A percentile compares a stretch with the other conserved stretches of the same genome.
Evolutionary conservation across 495 filamentous ascomycete genomes (phyloP).

Genomic region (Lichenothelia convexa): DNA sequence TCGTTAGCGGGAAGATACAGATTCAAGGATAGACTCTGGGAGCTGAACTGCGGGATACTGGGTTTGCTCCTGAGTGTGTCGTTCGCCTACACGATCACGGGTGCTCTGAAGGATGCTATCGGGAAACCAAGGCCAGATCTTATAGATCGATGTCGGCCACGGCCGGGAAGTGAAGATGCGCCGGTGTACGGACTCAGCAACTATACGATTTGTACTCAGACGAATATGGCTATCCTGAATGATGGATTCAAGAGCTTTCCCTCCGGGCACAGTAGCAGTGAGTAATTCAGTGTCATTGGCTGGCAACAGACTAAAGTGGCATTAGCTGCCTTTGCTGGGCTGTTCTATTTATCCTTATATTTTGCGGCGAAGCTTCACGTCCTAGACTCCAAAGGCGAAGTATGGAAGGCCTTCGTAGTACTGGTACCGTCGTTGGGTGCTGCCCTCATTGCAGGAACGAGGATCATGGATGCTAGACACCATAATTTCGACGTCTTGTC

Average conservation of each 20-base stretch:
- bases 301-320: not conserved
- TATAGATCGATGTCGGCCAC: slow-evolving; percentile 47
- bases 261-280: slow-evolving; percentile 39
- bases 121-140: slow-evolving; percentile 76
- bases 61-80: slow-evolving; percentile 51
- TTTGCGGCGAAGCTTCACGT: slow-evolving; percentile 35
- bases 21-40: slow-evolving; percentile 51
- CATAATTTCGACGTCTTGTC: slow-evolving; percentile 81
- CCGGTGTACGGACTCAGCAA: slow-evolving; percentile 38
- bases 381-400: slow-evolving; percentile 50
- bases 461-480: slow-evolving; percentile 65
- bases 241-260: slow-evolving; percentile 82
- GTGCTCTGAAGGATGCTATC: slow-evolving; percentile 68
- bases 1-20: slow-evolving; percentile 50
- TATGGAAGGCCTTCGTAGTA: slow-evolving; percentile 54
- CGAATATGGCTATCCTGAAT: slow-evolving; percentile 44
- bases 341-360: slow-evolving; percentile 63
- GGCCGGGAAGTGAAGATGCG: slow-evolving; percentile 12
- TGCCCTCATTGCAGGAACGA: slow-evolving; percentile 34
- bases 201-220: slow-evolving; percentile 49
- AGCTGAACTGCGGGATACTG: slow-evolving; percentile 63
- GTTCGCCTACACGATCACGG: slow-evolving; percentile 54
- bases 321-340: slow-evolving; percentile 48
- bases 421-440: slow-evolving; percentile 39
- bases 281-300: slow-evolving; percentile 2